phyloP scores from a whole-genome alignment of 345 rosid genomes.

The Isatis tinctoria region DNA sequence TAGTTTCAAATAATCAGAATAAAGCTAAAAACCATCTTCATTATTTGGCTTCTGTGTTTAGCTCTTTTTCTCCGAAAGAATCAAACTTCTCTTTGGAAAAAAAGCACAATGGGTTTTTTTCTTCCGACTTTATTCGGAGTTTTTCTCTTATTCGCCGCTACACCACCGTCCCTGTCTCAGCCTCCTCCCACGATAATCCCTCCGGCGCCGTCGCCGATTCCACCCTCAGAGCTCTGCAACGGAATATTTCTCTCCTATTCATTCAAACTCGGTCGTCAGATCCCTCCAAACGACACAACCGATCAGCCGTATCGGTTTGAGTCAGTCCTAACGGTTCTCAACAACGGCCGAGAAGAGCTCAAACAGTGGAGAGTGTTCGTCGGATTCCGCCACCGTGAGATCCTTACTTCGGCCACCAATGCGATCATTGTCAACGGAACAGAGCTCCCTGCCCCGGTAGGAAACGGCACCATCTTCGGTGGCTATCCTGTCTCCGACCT shows the following conservation, averaged over 20 bases:
- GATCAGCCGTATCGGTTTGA: slow-evolving; percentile 84
- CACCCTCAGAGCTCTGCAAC: slow-evolving; percentile 59
- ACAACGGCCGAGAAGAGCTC: slow-evolving; percentile 69
- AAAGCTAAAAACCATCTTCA: background rate
- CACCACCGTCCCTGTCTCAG: slow-evolving; percentile 46
- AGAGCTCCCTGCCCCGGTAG: slow-evolving; percentile 64
- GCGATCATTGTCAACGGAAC: slow-evolving; percentile 73
- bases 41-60: background rate
- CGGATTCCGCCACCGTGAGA: slow-evolving; percentile 63
- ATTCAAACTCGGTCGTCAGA: slow-evolving; percentile 48
- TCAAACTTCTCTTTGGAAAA: background rate
- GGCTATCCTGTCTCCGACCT: slow-evolving; percentile 76
- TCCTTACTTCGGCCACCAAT: slow-evolving; percentile 60
- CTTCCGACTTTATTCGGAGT: slow-evolving; percentile 19
- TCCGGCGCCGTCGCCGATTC: slow-evolving; percentile 24
- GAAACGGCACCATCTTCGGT: slow-evolving; percentile 73
- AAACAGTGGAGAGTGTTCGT: slow-evolving; percentile 76
- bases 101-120: background rate
- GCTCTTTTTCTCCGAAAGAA: background rate
- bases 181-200: slow-evolving; percentile 4
- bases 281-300: slow-evolving; percentile 55
- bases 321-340: slow-evolving; percentile 66
- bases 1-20: background rate
- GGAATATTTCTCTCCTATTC: slow-evolving; percentile 71
- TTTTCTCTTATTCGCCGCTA: slow-evolving; percentile 5